Evolutionary conservation across 305 asterid genomes (phyloP).

Genomic region (Fraxinus sp.): DNA sequence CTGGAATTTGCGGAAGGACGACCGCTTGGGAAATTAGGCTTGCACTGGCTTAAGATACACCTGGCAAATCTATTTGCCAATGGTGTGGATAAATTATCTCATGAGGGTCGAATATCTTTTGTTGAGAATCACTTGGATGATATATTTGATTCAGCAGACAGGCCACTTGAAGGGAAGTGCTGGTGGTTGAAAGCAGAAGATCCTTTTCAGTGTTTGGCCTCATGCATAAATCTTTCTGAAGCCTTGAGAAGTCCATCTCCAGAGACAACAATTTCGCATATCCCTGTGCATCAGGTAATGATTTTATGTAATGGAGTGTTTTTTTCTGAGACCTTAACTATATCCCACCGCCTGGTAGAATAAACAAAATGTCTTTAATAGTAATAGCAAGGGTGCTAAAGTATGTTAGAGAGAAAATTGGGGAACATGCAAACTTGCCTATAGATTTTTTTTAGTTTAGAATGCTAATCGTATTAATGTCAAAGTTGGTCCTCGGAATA

Average conservation of each 20-base stretch:
- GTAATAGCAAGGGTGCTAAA: neutral
- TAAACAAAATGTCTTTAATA: neutral
- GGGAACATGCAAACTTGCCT: neutral
- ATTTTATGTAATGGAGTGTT: neutral
- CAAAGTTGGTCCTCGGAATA: neutral
- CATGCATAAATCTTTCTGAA: slow-evolving; percentile 75
- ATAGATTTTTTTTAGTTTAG: neutral
- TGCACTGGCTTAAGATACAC: slow-evolving; percentile 90
- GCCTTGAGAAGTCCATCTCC: slow-evolving; percentile 80
- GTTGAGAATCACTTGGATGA: slow-evolving; percentile 90
- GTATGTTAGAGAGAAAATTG: neutral
- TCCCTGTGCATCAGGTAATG: slow-evolving; percentile 90
- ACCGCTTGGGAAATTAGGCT: slow-evolving; percentile 81
- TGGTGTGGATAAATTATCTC: slow-evolving; percentile 94
- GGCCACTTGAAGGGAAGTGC: slow-evolving; percentile 85
- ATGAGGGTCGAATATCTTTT: slow-evolving; percentile 74
- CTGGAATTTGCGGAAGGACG: slow-evolving; percentile 92
- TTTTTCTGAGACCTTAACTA: neutral
- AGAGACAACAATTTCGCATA: slow-evolving; percentile 68
- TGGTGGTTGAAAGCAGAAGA: slow-evolving; percentile 99
- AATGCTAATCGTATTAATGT: neutral
- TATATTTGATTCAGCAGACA: slow-evolving; percentile 93
- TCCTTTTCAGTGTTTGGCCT: slow-evolving; percentile 94
- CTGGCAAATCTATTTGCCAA: slow-evolving; percentile 88
- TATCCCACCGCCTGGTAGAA: slow-evolving; percentile 2